Conservation (phyloP, 2,329 filamentous ascomycete species). For the Colletotrichum gigasporum region DNA sequence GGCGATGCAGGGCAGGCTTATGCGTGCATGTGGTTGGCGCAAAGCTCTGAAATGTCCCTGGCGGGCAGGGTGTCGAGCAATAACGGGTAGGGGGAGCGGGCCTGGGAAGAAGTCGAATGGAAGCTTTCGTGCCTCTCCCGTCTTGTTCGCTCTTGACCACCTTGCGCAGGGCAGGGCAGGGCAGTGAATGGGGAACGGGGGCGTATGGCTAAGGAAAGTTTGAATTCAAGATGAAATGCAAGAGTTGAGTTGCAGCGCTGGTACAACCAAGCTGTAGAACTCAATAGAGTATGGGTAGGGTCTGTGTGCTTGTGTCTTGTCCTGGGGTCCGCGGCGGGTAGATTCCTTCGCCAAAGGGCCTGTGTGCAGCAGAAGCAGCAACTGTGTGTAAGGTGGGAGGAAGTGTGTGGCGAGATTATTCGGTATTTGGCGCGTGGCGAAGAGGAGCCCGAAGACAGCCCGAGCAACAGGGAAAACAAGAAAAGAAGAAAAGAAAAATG, state of each 20-base stretch:
- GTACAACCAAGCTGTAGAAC: slow-evolving; percentile 31
- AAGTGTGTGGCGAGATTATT: slow-evolving; percentile 17
- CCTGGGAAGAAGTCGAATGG: slow-evolving; percentile 27
- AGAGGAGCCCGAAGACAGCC: neutral
- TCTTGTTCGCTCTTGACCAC: slow-evolving; percentile 8
- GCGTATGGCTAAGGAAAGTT: slow-evolving; percentile 27
- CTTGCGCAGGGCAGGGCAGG: neutral
- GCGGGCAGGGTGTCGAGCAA: slow-evolving; percentile 25
- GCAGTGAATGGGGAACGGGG: slow-evolving; percentile 15
- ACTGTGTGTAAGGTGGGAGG: slow-evolving; percentile 18
- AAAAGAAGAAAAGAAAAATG: neutral
- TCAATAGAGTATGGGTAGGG: slow-evolving; percentile 22
- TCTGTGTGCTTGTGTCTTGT: slow-evolving; percentile 23
- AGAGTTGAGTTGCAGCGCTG: slow-evolving; percentile 29
- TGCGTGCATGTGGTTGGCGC: slow-evolving; percentile 62
- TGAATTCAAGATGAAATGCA: slow-evolving; percentile 29
- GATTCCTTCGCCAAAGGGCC: slow-evolving; percentile 22
- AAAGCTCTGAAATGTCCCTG: slow-evolving; percentile 36
- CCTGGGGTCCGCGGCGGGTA: slow-evolving; percentile 19
- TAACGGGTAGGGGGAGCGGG: slow-evolving; percentile 7
- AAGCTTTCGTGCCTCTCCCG: slow-evolving; percentile 25
- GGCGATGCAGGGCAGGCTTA: slow-evolving; percentile 54
- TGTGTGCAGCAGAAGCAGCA: slow-evolving; percentile 8
- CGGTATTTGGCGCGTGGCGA: neutral
- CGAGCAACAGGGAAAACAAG: neutral